Evolutionary conservation across 768 basidiomycete species (phyloP), one percentile per base, ranked within the genome.

Genomic region (Macrolepiota albuminosa): DNA sequence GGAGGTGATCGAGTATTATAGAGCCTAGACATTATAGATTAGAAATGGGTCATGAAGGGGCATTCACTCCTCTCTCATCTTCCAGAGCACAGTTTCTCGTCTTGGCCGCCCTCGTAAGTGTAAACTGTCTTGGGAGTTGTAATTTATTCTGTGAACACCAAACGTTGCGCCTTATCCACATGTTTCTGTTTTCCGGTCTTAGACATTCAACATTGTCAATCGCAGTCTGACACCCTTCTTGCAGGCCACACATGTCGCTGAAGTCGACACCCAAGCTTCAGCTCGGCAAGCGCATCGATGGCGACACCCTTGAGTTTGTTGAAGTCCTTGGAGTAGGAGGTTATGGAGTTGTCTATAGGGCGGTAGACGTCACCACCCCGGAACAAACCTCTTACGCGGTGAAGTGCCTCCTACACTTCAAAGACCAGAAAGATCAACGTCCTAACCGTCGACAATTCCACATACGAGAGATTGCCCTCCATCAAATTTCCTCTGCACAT

Each of bases 291-390:
- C 73, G 84, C 70, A 92, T 98, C 78, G 93, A 95, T 80, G 81
- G 84, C 63, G 87, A 86, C 65, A 76, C 84, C 52, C 84, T 98
- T 60, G 84, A 94, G 73, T 87, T 98, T 61, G 83, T 90, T 66
- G 85, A 90, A 67, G 82, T 95, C 63, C 84, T 98, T 53, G 96
- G 96, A 39, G 84, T 90, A 37, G 96, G 96, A 13, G 95, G 95
- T 26, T 98, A 97, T 70, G 96, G 96, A 57, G 87, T 95, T 66
- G 96, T 98, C 11, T 97, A 96, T 72, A 89, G 91, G 58, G 95
- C 93, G 29, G 78, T 90, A 60, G 89, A 91, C 69, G 72, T 75
- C 13, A 77, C 69, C 55, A 76, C 81, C 65, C 73, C 78, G 42
- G 75, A 78, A 49, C 75, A 71, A 21, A 75, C 77, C 64, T 87